Conservation (phyloP, 129 eudicot species). For the Lonicera japonica region DNA sequence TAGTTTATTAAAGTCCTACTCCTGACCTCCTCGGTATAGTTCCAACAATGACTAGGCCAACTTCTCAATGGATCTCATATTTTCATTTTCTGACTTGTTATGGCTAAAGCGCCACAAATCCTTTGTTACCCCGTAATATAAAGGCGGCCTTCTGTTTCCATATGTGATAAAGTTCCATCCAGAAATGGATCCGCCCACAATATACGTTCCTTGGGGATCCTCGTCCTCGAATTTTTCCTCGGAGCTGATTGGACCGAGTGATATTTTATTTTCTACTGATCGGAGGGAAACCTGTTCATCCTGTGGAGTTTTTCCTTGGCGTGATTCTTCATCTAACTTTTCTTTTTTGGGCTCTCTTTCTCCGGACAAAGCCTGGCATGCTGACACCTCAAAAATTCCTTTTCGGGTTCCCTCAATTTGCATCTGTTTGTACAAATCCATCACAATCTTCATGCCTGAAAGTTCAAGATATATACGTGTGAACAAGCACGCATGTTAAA, state of each 20-base stretch:
- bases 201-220: slow-evolving; percentile 7
- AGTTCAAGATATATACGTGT: not conserved
- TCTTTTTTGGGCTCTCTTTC: not conserved
- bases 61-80: not conserved
- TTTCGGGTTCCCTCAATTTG: slow-evolving; percentile 17
- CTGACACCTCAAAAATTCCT: not conserved
- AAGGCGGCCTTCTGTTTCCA: slow-evolving; percentile 6
- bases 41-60: not conserved
- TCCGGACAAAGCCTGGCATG: not conserved
- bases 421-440: slow-evolving; percentile 19
- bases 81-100: not conserved
- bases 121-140: slow-evolving; percentile 17
- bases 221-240: not conserved
- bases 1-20: no score
- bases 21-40: no score
- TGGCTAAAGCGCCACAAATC: no score
- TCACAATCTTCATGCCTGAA: slow-evolving; percentile 22
- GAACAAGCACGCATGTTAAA: not conserved
- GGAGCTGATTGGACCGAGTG: not conserved
- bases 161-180: slow-evolving; percentile 20
- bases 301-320: not conserved
- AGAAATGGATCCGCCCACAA: slow-evolving; percentile 17
- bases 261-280: slow-evolving; percentile 2
- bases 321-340: not conserved
- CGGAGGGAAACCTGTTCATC: not conserved